Base-by-base conservation (phyloP, 345 rosid species). In the Firmiana major region DNA sequence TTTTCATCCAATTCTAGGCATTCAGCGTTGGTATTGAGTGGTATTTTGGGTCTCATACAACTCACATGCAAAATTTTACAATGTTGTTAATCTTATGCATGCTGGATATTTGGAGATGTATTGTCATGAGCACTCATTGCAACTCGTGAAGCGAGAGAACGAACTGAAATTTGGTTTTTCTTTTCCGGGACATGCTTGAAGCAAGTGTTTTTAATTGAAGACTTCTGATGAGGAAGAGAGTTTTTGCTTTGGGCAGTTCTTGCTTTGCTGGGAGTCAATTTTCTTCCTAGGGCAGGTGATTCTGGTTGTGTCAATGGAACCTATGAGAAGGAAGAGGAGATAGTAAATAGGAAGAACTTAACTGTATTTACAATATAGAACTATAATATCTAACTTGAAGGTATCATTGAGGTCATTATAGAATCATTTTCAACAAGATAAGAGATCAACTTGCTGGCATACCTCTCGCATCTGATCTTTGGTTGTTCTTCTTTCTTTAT, bases 391-490 rank as follows among this genome's bases (percentile, higher is more conserved):
- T 34, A 31, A 22, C 15, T 58, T 19, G 9, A 31, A 31, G 34
- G 34, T 3, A 31, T 31, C 34, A 3, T 31, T 31, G 34, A 54
- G 22, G 12, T 21, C 8, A 26, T 4, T 36, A 34, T 63, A 34
- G 45, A 62, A 62, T 62, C 24, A 64, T 9, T 48, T 69, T 15
- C 16, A 9, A 31, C 34, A 31, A 31, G 34, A 31, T 31, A 31
- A 31, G 34, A 31, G 34, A 31, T 2, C 34, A 31, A 36, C 26
- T 38, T 36, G 48, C 28, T 36, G 9, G 67, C 42, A 24, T 86
- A 90, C 97, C 87, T 87, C 87, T 76, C 85, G 84, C 31, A 78
- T 67, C 78, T 84, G 88, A 78, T 77, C 83, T 5, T 75, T 85
- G 7, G 72, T 49, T 74, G 80, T 63, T 73, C 79, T 79, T 77